A percentile compares a stretch with the other conserved stretches of the same genome.
Conservation (phyloP, 495 filamentous ascomycete species). For the Penicillium dipodomyicola region DNA sequence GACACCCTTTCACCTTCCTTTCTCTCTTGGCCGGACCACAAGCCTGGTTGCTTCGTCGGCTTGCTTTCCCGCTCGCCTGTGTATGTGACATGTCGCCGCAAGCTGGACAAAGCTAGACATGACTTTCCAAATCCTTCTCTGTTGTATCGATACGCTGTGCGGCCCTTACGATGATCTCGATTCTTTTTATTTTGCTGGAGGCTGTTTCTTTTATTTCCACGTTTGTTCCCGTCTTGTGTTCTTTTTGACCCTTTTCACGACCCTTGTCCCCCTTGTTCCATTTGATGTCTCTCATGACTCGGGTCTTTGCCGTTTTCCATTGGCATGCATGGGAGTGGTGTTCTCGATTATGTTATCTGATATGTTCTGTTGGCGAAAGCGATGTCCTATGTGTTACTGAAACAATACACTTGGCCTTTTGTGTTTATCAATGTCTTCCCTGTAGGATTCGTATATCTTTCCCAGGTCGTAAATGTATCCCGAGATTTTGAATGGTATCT, state of each 20-base stretch:
- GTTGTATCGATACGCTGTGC: constrained; percentile 28
- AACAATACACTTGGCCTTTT: constrained; percentile 25
- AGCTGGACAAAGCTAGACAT: constrained; percentile 34
- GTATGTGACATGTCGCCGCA: constrained; percentile 28
- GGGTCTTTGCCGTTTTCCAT: constrained; percentile 34
- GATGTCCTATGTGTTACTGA: constrained; percentile 33
- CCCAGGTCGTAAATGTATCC: neutral
- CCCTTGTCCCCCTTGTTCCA: constrained; percentile 21
- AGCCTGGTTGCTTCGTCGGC: constrained; percentile 46
- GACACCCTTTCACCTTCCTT: constrained; percentile 22
- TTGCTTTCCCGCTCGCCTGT: constrained; percentile 21
- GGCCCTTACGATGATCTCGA: constrained; percentile 14
- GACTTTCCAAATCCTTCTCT: constrained; percentile 24
- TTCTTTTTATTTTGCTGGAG: constrained; percentile 17
- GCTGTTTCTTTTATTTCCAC: constrained; percentile 26
- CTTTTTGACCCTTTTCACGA: constrained; percentile 24
- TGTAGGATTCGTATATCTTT: constrained; percentile 2
- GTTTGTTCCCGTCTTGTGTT: constrained; percentile 24
- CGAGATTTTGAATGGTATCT: constrained; percentile 21
- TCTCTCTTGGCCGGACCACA: constrained; percentile 29
- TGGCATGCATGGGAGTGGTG: constrained; percentile 50
- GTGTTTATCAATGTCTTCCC: constrained; percentile 8
- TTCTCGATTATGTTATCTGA: constrained; percentile 36
- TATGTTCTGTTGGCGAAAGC: constrained; percentile 38
- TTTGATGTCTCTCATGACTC: constrained; percentile 39